Base-by-base conservation (phyloP, 2,329 filamentous ascomycete species). In the Trichoderma citrinoviride region DNA sequence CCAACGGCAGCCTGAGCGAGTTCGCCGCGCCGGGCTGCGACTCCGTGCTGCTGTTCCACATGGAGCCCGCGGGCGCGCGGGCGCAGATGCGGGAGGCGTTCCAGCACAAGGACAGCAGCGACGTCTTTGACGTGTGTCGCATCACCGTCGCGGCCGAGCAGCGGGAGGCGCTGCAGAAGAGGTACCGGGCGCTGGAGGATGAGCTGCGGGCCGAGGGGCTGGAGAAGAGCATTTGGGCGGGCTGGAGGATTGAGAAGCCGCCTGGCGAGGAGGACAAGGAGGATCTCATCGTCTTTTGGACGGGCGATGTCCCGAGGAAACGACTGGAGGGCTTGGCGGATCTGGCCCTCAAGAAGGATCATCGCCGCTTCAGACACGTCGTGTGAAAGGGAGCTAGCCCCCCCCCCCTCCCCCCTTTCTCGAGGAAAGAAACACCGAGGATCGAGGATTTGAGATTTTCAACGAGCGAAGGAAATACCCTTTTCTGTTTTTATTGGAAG, bases 231-330 rank as follows among this genome's bases (percentile, higher is more conserved):
- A 69, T 79, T 21, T 78, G 76, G 68, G 76, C 70, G 17, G 79
- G 78, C 2, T 82, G 80, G 78, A 76, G 75, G 58, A 73, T 79
- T 29, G 80, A 83, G 57, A 77, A 74, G 65, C 69, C 73, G 3
- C 71, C 69, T 3, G 73, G 73, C 0, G 65, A 66, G 3, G 72
- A 76, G 55, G 77, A 81, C 0, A 65, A 66, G 3, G 72, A 76
- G 55, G 77, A 81, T 60, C 73, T 80, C 27, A 70, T 82, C 46
- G 71, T 82, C 47, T 77, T 80, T 57, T 73, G 73, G 70, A 77
- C 76, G 5, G 76, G 76, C 69, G 70, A 74, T 17, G 73, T 76
- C 29, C 71, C 77, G 8, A 74, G 78, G 63, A 73, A 71, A 21
- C 72, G 77, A 55, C 65, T 71, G 61, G 73, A 73, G 23, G 63